Conservation (phyloP, 345 rosid genomes). For the Trapa bicornis region DNA sequence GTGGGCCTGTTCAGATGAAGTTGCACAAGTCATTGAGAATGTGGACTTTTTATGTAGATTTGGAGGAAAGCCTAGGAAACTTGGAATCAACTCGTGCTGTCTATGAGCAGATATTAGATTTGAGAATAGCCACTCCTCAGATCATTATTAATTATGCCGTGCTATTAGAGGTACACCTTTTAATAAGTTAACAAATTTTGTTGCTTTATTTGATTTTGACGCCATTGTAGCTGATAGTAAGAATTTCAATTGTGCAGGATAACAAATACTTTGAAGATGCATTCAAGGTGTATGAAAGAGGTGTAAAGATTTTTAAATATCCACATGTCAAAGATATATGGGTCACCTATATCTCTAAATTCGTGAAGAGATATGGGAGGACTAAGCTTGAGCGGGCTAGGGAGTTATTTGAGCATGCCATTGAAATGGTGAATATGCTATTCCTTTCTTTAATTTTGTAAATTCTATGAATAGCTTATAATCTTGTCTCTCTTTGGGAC, state of each 20-base stretch:
- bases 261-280: constrained; percentile 93
- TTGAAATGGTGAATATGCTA: constrained; percentile 44
- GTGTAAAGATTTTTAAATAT: constrained; percentile 89
- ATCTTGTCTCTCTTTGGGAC: background rate
- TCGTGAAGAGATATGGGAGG: constrained; percentile 79
- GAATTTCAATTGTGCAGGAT: constrained; percentile 31
- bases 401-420: constrained; percentile 88
- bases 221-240: no score
- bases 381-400: constrained; percentile 82
- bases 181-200: background rate
- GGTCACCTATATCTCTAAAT: constrained; percentile 84
- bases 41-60: constrained; percentile 81
- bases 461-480: background rate
- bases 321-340: constrained; percentile 95
- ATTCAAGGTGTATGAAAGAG: constrained; percentile 91
- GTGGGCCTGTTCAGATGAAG: constrained; percentile 85
- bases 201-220: no score
- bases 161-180: constrained; percentile 49
- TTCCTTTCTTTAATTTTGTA: background rate
- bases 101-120: constrained; percentile 81
- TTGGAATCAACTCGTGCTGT: constrained; percentile 84
- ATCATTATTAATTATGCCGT: constrained; percentile 80
- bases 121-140: constrained; percentile 94
- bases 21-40: constrained; percentile 74
- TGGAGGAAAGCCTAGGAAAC: constrained; percentile 86